Conservation (phyloP, 441 rosid species). For the Mallotus repandus region DNA sequence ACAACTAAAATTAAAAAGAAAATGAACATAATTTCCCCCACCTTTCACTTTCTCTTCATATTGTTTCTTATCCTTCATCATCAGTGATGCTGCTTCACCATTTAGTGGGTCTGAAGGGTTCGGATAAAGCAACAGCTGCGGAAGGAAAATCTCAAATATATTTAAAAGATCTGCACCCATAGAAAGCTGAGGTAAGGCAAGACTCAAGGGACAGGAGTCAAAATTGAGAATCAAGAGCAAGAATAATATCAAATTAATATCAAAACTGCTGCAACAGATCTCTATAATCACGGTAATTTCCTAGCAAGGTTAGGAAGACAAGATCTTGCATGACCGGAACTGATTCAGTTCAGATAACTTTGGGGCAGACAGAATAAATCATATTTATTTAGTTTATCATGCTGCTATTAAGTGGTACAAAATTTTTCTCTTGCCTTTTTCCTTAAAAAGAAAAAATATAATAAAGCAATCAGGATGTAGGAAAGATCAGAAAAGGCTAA, state of each 20-base stretch:
- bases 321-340: neutral
- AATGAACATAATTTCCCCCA: slow-evolving; percentile 3
- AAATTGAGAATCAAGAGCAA: neutral
- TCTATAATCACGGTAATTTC: neutral
- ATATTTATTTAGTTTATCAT: neutral
- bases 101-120: slow-evolving; percentile 55
- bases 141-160: slow-evolving; percentile 58
- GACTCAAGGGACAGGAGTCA: neutral
- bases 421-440: neutral
- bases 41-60: slow-evolving; percentile 58
- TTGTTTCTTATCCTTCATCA: slow-evolving; percentile 51
- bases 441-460: neutral
- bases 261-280: neutral
- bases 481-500: neutral
- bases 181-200: neutral
- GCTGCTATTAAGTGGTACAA: neutral
- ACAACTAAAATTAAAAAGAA: neutral
- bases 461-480: neutral
- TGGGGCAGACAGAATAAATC: neutral
- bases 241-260: neutral
- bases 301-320: neutral
- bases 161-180: slow-evolving; percentile 47
- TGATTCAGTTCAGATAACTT: neutral
- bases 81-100: slow-evolving; percentile 58
- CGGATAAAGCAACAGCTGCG: slow-evolving; percentile 55